Evolutionary conservation across 2,329 filamentous ascomycete genomes (phyloP).

Genomic region (Botrytis byssoidea): DNA sequence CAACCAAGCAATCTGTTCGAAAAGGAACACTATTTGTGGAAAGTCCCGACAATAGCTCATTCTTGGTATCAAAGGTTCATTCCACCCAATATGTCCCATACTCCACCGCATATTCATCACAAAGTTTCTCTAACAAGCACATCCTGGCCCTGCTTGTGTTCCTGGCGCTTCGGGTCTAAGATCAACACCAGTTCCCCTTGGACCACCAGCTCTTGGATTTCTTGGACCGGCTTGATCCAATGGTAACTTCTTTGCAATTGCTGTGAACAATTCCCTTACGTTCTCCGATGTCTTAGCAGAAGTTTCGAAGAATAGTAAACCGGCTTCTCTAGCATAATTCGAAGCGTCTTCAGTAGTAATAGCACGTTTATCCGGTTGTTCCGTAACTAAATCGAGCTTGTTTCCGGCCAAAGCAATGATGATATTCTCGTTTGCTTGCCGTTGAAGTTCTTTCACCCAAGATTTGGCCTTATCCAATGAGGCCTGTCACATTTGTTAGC

Average conservation of each 20-base stretch:
- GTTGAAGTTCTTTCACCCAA: conserved; percentile 98
- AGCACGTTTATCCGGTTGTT: conserved; percentile 93
- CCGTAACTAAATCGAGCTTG: conserved; percentile 93
- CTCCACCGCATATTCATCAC: conserved; percentile 25
- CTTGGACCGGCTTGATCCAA: conserved; percentile 94
- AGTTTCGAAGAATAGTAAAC: conserved; percentile 96
- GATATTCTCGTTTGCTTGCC: conserved; percentile 99
- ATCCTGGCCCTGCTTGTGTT: conserved; percentile 58
- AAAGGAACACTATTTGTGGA: conserved; percentile 26
- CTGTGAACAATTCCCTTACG: conserved; percentile 91
- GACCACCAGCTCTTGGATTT: conserved; percentile 64
- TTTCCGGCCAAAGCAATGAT: conserved; percentile 97
- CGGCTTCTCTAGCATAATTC: conserved; percentile 90
- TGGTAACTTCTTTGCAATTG: conserved; percentile 95
- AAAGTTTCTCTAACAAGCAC: conserved; percentile 56
- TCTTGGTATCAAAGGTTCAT: conserved; percentile 25
- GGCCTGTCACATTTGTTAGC: conserved; percentile 53
- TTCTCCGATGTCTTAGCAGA: conserved; percentile 98
- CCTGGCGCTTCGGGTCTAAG: conserved; percentile 55
- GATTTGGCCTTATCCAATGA: conserved; percentile 98
- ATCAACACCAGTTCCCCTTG: conserved; percentile 57
- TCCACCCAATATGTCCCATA: conserved; percentile 27
- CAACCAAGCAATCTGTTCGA: conserved; percentile 29
- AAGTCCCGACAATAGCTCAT: conserved; percentile 24
- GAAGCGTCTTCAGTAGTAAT: conserved; percentile 87